A percentile compares a stretch with the other conserved stretches of the same genome.
Evolutionary conservation across 768 basidiomycete genomes (phyloP).

Genomic region (Lentinus tigrinus): DNA sequence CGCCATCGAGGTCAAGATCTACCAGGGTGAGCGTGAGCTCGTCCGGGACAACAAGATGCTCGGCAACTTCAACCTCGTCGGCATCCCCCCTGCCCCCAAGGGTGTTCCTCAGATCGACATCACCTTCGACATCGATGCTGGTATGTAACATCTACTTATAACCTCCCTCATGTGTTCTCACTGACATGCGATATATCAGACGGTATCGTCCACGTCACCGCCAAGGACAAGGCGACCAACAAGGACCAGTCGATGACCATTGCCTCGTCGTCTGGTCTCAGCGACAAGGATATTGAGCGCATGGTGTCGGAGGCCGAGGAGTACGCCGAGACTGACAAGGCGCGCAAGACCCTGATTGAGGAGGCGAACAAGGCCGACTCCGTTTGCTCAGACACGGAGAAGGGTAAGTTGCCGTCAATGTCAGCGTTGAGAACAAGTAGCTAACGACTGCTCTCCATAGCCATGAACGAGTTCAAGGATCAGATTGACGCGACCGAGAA

Average conservation of each 20-base stretch:
- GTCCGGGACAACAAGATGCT: constrained; percentile 98
- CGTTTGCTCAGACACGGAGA: constrained; percentile 92
- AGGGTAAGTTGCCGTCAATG: constrained; percentile 50
- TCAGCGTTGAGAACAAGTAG: background rate
- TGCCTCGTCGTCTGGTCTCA: constrained; percentile 94
- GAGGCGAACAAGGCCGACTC: constrained; percentile 97
- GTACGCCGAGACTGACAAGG: constrained; percentile 91
- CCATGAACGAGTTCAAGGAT: constrained; percentile 97
- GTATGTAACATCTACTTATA: constrained; percentile 37
- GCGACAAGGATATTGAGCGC: constrained; percentile 93
- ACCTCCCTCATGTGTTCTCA: background rate
- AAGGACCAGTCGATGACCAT: constrained; percentile 98
- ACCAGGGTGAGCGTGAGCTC: constrained; percentile 98
- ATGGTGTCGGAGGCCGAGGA: constrained; percentile 96
- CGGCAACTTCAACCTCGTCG: constrained; percentile 99
- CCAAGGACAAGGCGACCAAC: constrained; percentile 89
- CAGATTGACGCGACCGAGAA: constrained; percentile 91
- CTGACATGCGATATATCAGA: constrained; percentile 40
- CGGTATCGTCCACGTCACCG: constrained; percentile 96
- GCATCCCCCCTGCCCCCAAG: constrained; percentile 84
- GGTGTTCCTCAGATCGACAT: constrained; percentile 79
- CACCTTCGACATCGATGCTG: constrained; percentile 97
- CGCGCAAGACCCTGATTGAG: constrained; percentile 85
- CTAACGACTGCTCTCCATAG: constrained; percentile 34
- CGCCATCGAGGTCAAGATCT: constrained; percentile 99